Percentiles rank a stretch among this genome's conserved stretches.
Evolutionary conservation across 805 yeast genomes (phyloP).

Genomic region (Zygotorulaspora florentina): DNA sequence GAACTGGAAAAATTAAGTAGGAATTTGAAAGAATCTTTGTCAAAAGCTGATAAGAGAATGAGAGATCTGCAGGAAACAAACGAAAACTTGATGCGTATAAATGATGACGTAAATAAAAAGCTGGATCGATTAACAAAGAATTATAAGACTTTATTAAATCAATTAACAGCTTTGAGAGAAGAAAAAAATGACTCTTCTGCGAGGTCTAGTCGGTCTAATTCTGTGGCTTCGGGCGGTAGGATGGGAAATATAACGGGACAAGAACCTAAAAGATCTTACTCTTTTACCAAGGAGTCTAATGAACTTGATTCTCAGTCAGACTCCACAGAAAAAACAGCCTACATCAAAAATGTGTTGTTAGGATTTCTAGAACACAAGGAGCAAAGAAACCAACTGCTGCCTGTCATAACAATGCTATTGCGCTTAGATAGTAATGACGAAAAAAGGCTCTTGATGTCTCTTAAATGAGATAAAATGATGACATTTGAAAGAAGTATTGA

Average conservation of each 20-base stretch:
- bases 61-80: constrained; percentile 55
- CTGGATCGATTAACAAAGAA: constrained; percentile 66
- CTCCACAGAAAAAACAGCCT: constrained; percentile 55
- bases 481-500: neutral
- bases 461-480: constrained; percentile 19
- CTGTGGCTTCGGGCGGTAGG: constrained; percentile 30
- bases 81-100: constrained; percentile 50
- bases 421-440: constrained; percentile 70
- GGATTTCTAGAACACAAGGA: constrained; percentile 91
- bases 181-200: constrained; percentile 23
- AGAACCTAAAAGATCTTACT: constrained; percentile 22
- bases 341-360: constrained; percentile 81
- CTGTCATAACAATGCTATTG: constrained; percentile 76
- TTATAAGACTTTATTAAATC: constrained; percentile 60
- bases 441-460: constrained; percentile 57
- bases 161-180: constrained; percentile 46
- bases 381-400: constrained; percentile 79
- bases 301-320: constrained; percentile 20
- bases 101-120: constrained; percentile 65
- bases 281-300: constrained; percentile 9
- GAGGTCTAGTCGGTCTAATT: constrained; percentile 37
- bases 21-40: constrained; percentile 52
- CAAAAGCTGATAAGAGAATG: constrained; percentile 45
- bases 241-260: constrained; percentile 8
- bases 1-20: constrained; percentile 30